Base-by-base conservation (phyloP, 78 protist species). In the Isochrysis galbana region DNA sequence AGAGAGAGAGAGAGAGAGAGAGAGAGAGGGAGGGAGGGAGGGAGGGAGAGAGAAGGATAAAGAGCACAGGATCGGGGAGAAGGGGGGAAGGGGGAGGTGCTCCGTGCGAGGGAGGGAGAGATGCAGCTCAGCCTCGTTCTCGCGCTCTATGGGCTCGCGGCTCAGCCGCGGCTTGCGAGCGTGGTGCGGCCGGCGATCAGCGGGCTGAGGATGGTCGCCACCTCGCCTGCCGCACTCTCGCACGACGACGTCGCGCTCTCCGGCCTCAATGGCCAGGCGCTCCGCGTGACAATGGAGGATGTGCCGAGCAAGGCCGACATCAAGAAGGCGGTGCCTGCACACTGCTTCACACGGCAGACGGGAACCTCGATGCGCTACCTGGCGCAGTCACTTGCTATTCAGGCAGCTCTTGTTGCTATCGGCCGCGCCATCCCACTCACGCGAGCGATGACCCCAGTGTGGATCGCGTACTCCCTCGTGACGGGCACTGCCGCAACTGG, bases 401-500 rank as follows among this genome's bases (percentile, higher is more conserved):
- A 83, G 17, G 51, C 78, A 36, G 92, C 72, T 32, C 32, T 25
- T 25, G 45, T n/a, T 5, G 61, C 69, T 7, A 17, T 77, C 47
- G 92, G 88, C 88, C 0, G 0, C 42, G 46, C 46, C 72, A 5
- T 90, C 38, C 92, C 92, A 21, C 0, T 74, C 19, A 90, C 26
- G 38, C n/a, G 46, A 32, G 92, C 87, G 17, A 0, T 42, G 26
- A 7, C 23, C 4, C 92, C 92, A 22, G 42, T 74, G 70, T 91
- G 93, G 93, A 22, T 78, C 7, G 78, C 41, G 34, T 91, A 55
- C 70, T 5, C 78, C 47, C 38, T 36, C 26, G 93, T 41, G 26
- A 72, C 90, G n/a, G 93, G 93, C 44, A 91, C 93, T 17, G 80
- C 55, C 38, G 34, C 46, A 23, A 91, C 82, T 10, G 93, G 90